phyloP scores from a whole-genome alignment of 2,329 filamentous ascomycete genomes.

The Colletotrichum truncatum region DNA sequence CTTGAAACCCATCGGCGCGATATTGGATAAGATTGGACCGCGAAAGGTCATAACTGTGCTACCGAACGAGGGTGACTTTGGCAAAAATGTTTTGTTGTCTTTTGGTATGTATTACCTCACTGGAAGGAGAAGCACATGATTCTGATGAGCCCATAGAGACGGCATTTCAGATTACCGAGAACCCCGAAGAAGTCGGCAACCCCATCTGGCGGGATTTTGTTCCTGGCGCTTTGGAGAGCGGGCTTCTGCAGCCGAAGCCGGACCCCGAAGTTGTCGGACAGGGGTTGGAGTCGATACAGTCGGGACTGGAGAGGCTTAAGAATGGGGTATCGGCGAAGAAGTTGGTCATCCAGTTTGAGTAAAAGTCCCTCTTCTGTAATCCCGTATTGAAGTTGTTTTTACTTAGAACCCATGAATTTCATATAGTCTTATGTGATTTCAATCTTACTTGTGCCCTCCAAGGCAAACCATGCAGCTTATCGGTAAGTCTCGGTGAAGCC shows the following conservation, averaged over 20 bases:
- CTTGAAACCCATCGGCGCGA: not conserved
- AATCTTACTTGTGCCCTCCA: not conserved
- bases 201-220: not conserved
- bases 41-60: not conserved
- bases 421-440: too few relatives aligned
- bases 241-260: not conserved
- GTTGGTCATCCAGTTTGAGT: not conserved
- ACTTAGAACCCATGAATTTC: too few relatives aligned
- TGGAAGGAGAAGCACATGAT: accelerated
- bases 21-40: not conserved
- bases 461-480: not conserved
- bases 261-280: not conserved
- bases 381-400: not conserved
- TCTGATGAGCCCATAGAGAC: not conserved
- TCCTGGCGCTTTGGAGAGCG: not conserved
- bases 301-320: not conserved
- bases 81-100: not conserved
- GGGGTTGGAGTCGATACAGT: constrained; percentile 3
- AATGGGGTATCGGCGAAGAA: not conserved
- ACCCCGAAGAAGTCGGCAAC: not conserved
- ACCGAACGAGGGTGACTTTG: not conserved
- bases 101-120: not conserved
- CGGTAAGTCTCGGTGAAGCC: not conserved
- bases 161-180: not conserved
- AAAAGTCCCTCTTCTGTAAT: too few relatives aligned